Conservation (phyloP, 371 early-diverging fungal genomes). For the Mortierella sp. region DNA sequence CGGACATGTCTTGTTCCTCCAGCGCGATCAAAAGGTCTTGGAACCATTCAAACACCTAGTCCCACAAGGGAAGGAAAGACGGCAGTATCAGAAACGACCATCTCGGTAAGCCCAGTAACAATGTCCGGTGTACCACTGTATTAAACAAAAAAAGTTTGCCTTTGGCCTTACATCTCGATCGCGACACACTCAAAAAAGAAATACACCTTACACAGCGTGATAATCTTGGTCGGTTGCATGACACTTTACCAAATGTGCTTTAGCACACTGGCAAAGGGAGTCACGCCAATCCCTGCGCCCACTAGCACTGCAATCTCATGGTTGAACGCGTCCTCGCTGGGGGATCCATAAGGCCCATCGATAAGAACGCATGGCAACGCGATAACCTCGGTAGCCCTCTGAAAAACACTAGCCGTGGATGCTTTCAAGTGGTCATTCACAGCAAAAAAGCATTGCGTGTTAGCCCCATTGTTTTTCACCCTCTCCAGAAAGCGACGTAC, state of each 20-base stretch:
- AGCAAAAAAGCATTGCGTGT: background rate
- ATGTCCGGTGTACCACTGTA: background rate
- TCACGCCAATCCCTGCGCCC: slow-evolving; percentile 85
- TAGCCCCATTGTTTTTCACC: too few species aligned
- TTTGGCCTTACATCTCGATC: slow-evolving; percentile 58
- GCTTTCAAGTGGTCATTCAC: background rate
- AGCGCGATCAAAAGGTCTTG: slow-evolving; percentile 69
- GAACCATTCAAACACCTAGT: slow-evolving; percentile 77
- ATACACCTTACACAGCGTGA: slow-evolving; percentile 62
- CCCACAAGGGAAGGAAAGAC: too few species aligned
- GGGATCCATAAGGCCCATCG: slow-evolving; percentile 88
- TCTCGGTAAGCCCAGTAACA: too few species aligned
- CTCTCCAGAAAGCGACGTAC: too few species aligned
- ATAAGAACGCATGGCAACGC: slow-evolving; percentile 70
- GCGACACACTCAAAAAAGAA: slow-evolving; percentile 75
- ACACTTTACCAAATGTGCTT: slow-evolving; percentile 71
- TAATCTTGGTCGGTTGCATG: slow-evolving; percentile 53
- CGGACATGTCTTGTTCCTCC: slow-evolving; percentile 58
- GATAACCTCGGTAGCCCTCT: slow-evolving; percentile 2
- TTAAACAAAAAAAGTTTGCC: background rate
- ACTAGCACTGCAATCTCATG: slow-evolving; percentile 81
- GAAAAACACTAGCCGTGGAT: background rate
- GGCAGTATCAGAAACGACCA: too few species aligned
- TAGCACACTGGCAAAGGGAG: slow-evolving; percentile 77
- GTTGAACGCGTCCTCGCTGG: slow-evolving; percentile 86